Percentiles rank a stretch among this genome's conserved stretches.
These are phyloP conservation scores for Cymbopogon flexuosus DNA, from an alignment of 202 grass and related monocot species.

Conservation along the genomic window DNA sequence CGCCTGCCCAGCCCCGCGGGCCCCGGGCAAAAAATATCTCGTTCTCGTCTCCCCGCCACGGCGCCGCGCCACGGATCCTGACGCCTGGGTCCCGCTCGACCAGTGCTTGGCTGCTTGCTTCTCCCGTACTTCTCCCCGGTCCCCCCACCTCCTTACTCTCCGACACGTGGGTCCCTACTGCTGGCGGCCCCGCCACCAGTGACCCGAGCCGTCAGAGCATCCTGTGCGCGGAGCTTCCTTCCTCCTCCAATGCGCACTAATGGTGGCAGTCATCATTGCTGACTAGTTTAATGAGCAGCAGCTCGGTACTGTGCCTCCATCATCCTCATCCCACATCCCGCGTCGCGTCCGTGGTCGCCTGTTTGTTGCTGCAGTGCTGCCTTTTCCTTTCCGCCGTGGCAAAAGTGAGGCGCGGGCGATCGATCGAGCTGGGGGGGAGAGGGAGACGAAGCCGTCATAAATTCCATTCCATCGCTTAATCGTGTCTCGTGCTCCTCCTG, in stretches of 20 bases:
- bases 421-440: neutral
- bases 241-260: slow-evolving; percentile 2
- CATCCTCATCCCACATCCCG: neutral
- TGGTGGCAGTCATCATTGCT: slow-evolving; percentile 20
- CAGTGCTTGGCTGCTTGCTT: slow-evolving; percentile 2
- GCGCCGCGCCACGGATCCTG: neutral
- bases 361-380: neutral
- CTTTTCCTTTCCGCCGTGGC: slow-evolving; percentile 45
- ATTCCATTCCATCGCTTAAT: slow-evolving; percentile 34
- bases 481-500: neutral
- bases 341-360: neutral
- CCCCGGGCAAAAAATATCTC: slow-evolving; percentile 1
- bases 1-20: neutral
- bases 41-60: neutral
- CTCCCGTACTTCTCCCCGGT: neutral
- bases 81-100: neutral
- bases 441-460: slow-evolving; percentile 29
- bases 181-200: neutral
- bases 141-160: neutral
- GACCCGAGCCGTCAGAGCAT: neutral
- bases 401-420: slow-evolving; percentile 29
- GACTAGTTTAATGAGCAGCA: slow-evolving; percentile 4
- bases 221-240: neutral
- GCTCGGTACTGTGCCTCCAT: neutral
- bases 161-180: neutral